Conservation (phyloP, 2,329 filamentous ascomycete species). For the Rachicladosporium sp. region DNA sequence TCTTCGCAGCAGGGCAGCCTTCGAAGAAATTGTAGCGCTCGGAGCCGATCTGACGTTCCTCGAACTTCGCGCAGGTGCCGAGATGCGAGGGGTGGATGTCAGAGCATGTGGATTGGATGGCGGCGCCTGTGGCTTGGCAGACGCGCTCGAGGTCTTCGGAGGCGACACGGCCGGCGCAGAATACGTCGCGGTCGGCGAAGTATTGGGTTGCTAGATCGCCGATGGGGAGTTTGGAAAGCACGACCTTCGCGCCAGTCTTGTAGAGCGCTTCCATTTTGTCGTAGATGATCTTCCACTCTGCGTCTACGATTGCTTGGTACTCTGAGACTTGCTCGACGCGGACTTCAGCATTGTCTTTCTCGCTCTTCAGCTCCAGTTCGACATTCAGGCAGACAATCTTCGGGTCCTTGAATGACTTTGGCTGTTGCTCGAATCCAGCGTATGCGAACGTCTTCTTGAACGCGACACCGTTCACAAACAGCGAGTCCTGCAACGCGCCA, state of each 20-base stretch:
- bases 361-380: slow-evolving; percentile 93
- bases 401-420: slow-evolving; percentile 84
- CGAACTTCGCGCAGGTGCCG: slow-evolving; percentile 78
- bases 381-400: slow-evolving; percentile 97
- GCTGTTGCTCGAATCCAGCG: slow-evolving; percentile 97
- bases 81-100: slow-evolving; percentile 72
- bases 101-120: slow-evolving; percentile 88
- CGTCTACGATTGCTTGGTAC: slow-evolving; percentile 98
- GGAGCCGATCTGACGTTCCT: slow-evolving; percentile 92
- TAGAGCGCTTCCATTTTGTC: slow-evolving; percentile 94
- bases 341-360: slow-evolving; percentile 98
- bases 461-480: slow-evolving; percentile 94
- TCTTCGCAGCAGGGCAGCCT: slow-evolving; percentile 89
- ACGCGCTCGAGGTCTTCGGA: slow-evolving; percentile 92
- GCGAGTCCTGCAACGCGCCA: slow-evolving; percentile 86
- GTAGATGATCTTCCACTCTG: slow-evolving; percentile 99
- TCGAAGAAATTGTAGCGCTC: slow-evolving; percentile 99
- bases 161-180: slow-evolving; percentile 89
- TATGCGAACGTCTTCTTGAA: slow-evolving; percentile 99
- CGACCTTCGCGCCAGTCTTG: slow-evolving; percentile 92
- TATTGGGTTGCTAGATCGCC: slow-evolving; percentile 91
- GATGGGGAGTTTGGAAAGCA: slow-evolving; percentile 92
- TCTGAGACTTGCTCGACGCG: slow-evolving; percentile 96
- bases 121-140: slow-evolving; percentile 85
- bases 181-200: slow-evolving; percentile 94